Base-by-base conservation (phyloP, 164 flowering plant genomes). In the Sextonia rubra region DNA sequence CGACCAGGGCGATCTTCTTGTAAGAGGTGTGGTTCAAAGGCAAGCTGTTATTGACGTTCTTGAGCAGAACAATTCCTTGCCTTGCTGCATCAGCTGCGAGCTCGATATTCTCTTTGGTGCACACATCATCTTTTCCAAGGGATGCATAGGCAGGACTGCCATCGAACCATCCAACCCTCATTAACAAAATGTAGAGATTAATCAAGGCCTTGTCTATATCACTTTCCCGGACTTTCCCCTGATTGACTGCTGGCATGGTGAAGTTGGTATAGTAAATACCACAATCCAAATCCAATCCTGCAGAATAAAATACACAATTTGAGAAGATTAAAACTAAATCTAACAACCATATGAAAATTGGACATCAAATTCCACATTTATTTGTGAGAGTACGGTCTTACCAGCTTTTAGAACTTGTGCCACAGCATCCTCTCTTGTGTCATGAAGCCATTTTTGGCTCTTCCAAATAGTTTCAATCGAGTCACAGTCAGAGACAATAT, bases 251-350 rank as follows among this genome's bases (percentile, higher is more conserved):
- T 25, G 70, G 48, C 60, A 69, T 64, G 0, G 82, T 67, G 72
- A 66, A 78, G 1, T 77, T 66, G 8, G 82, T 47, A 67, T 76
- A 74, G 70, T 68, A 82, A 4, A 18, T 11, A 20, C 90, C 91
- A 73, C 87, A 88, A 49, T 88, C 78, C 69, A 88, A 74, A 73
- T 86, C 86, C 80, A 86, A 63, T n/a, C 89, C 91, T 85, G 76
- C 3, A 65, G 20, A 3, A 58, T 15, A 20, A 20, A 26, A 49
- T 25, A 26, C 60, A 18, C 20, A 47, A 32, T 32, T 6, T 32
- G 0, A 30, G 37, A 32, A 32, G 0, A 32, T 32, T 5, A 32
- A 7, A 55, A 17, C 14, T 20, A 61, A 24, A 24, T 3, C 23
- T 20, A 7, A 61, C 12, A 61, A 20, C 12, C 23, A 61, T 11